Base-by-base conservation (phyloP, 805 yeast genomes). In the Wickerhamiella vanderwaltii region DNA sequence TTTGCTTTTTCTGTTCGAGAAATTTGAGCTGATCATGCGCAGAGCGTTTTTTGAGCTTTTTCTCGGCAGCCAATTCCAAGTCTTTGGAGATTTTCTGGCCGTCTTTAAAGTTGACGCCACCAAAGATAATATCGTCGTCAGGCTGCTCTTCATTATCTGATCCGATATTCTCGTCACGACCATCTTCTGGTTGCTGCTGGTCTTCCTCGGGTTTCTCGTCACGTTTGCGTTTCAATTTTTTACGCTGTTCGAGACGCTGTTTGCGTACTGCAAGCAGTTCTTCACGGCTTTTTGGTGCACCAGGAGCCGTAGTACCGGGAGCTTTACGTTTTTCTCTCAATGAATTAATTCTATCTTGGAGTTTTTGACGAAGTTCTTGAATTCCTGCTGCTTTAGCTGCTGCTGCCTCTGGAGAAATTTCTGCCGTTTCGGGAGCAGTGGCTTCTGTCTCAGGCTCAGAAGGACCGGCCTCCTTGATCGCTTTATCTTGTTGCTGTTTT, bases 311-410 rank as follows among this genome's bases (percentile, higher is more conserved):
- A 1, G 87, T 65, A 1, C 97, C 97, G 1, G 93, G 91, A 1
- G 97, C 98, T 54, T 80, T 87, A 58, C 99, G 76, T 61, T 74
- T 80, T 43, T 78, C 86, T 50, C 77, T 75, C 63, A 91, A 54
- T 6, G 62, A 63, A 43, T 66, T 71, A 48, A 91, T 87, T 58
- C 77, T 83, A 13, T 71, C 72, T 22, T 88, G 78, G 33, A 91
- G 70, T 58, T 80, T 80, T n/a, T 77, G 79, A 54, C 87, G 75
- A 46, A 91, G 68, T 50, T 74, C 79, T 4, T 72, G 72, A 37
- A 85, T 62, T 29, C 77, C 73, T 45, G 48, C 41, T 6, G 46
- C 25, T 13, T 36, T 29, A n/a, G 39, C 39, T 5, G 31, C 25
- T 6, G 39, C 30, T 5, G n/a, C 40, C 41, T 17, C 23, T 13